phyloP scores from a whole-genome alignment of 2,329 filamentous ascomycete genomes.

The Fusarium buxicola region DNA sequence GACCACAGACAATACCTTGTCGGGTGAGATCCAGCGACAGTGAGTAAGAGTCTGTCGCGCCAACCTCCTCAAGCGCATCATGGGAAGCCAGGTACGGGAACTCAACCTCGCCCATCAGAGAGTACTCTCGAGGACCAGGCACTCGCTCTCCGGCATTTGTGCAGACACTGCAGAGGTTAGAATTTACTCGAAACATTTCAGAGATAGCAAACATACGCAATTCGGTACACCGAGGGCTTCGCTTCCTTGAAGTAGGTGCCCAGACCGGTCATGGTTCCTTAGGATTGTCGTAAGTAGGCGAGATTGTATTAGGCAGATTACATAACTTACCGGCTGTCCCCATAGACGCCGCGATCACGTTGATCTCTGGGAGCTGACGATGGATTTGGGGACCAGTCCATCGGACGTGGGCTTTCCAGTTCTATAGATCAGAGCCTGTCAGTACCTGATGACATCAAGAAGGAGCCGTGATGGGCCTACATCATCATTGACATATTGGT shows the following conservation, averaged over 20 bases:
- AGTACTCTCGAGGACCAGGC: conserved; percentile 66
- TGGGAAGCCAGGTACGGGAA: conserved; percentile 68
- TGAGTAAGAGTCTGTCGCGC: conserved; percentile 63
- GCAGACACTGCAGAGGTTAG: conserved; percentile 59
- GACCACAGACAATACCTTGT: conserved; percentile 70
- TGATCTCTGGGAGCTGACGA: conserved; percentile 66
- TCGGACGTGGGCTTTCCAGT: conserved; percentile 65
- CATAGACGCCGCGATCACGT: conserved; percentile 66
- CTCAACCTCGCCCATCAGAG: conserved; percentile 61
- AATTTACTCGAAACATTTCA: neutral
- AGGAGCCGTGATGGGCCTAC: conserved; percentile 20
- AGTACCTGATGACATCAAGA: neutral
- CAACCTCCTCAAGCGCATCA: conserved; percentile 67
- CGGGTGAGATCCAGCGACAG: conserved; percentile 66
- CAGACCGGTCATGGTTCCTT: conserved; percentile 60
- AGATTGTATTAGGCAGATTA: neutral
- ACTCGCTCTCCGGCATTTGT: conserved; percentile 68
- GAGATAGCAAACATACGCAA: conserved; percentile 45
- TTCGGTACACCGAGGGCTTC: conserved; percentile 60
- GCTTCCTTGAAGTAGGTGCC: conserved; percentile 62
- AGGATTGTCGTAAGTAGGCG: conserved; percentile 13
- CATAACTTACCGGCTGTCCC: conserved; percentile 55
- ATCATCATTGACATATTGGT: conserved; percentile 51
- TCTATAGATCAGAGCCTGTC: conserved; percentile 47
- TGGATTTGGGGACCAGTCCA: conserved; percentile 71